phyloP scores from a whole-genome alignment of 352 stramenopile species.

The Globisporangium barbulae region DNA sequence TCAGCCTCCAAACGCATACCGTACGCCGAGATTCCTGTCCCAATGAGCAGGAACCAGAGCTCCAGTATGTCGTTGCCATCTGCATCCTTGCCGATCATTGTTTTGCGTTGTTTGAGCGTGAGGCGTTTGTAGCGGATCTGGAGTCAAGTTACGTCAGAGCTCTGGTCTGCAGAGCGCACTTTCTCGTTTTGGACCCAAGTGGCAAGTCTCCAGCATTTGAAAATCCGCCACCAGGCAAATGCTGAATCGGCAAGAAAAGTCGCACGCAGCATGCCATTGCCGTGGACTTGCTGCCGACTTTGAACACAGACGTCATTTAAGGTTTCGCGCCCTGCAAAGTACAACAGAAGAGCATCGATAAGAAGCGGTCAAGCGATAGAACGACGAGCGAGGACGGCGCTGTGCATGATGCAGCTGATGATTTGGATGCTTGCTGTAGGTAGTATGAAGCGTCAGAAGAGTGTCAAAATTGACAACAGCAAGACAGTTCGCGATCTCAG shows the following conservation, averaged over 20 bases:
- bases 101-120: neutral
- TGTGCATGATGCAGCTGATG: neutral
- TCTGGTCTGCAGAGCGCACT: neutral
- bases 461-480: neutral
- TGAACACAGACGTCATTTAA: neutral
- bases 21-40: neutral
- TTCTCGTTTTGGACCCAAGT: neutral
- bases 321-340: neutral
- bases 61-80: neutral
- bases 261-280: neutral
- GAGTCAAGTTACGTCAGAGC: neutral
- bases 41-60: neutral
- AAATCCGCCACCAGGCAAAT: neutral
- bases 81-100: neutral
- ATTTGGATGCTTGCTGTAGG: neutral
- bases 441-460: neutral
- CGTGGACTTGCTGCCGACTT: neutral
- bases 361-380: neutral
- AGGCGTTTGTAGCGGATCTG: neutral
- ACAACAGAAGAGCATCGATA: neutral
- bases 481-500: neutral
- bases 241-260: neutral
- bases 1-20: neutral
- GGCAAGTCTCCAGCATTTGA: neutral
- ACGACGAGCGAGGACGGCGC: neutral